Evolutionary conservation across 106 monocot species (phyloP), one percentile per base, ranked within the genome.

Genomic region (Hemerocallis citrina): DNA sequence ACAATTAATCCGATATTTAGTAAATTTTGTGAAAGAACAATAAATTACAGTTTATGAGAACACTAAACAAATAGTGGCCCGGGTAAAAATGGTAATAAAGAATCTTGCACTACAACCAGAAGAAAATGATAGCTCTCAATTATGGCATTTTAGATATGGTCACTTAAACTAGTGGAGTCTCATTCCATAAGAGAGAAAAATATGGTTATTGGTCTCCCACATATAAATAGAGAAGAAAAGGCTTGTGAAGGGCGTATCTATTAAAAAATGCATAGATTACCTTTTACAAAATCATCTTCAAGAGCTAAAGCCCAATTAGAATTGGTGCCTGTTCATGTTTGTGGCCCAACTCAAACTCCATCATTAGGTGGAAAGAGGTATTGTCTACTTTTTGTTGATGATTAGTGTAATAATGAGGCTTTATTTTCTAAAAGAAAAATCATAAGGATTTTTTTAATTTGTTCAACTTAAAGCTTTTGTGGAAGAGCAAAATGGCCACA

Each of bases 391-490:
- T 61, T 61, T 27, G 15, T 41, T 24, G 60, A 61, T 40, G 21
- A 60, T 19, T 30, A 32, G 0, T 36, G 7, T 20, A 38, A 65
- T 50, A 20, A 51, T 36, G 13, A 51, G 34, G 50, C 9, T 64
- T 16, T 64, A 64, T 64, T 64, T 64, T 28, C 11, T 48, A 17
- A 17, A 34, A 17, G 0, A 64, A 48, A 64, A 64, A 64, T 64
- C 5, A 47, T 16, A 62, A 4, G 63, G 2, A 8, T 46, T 64
- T 30, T 34, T 31, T 11, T 33, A 2, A 16, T 64, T 48, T 49
- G 0, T 47, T 9, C 1, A 48, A 19, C 49, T 64, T 19, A 47
- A 47, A 34, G 63, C 63, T 19, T 64, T 64, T 8, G 31, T 34
- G 20, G 45, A 33, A 64, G 49, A 19, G 47, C 8, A 64, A 63